These are phyloP conservation scores for Leptoxyphium fumago DNA, from an alignment of 2,329 filamentous ascomycete species.

Conservation along the genomic window DNA sequence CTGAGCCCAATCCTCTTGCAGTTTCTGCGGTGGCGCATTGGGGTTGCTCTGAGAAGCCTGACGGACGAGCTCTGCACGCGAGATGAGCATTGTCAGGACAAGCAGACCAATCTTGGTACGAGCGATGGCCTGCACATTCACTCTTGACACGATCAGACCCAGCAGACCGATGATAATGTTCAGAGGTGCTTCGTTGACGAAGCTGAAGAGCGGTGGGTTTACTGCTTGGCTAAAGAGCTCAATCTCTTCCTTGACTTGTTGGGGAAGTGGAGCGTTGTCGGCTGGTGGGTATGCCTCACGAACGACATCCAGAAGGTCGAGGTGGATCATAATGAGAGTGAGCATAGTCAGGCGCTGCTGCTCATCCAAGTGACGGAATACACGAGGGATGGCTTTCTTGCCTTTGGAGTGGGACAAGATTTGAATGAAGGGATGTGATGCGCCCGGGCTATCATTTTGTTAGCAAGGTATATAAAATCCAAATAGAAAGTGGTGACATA, in stretches of 20 bases:
- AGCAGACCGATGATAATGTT: conserved; percentile 84
- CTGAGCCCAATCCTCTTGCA: conserved; percentile 53
- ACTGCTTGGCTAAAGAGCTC: conserved; percentile 80
- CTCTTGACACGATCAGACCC: conserved; percentile 65
- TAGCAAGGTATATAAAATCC: conserved; percentile 1
- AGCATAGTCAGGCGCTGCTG: conserved; percentile 90
- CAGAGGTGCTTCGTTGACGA: conserved; percentile 79
- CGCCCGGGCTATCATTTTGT: conserved; percentile 44
- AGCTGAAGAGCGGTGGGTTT: conserved; percentile 77
- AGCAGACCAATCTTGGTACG: conserved; percentile 78
- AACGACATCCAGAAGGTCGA: conserved; percentile 84
- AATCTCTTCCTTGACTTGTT: conserved; percentile 73
- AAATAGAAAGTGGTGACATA: conserved; percentile 17
- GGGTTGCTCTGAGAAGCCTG: conserved; percentile 55
- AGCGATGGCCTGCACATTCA: conserved; percentile 71
- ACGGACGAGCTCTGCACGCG: conserved; percentile 84
- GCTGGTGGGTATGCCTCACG: conserved; percentile 57
- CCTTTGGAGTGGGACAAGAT: conserved; percentile 91
- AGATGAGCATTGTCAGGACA: conserved; percentile 86
- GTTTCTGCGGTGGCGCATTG: conserved; percentile 40
- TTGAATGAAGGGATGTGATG: conserved; percentile 81
- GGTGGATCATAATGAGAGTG: conserved; percentile 87
- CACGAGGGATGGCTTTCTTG: conserved; percentile 86
- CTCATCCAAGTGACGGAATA: conserved; percentile 84
- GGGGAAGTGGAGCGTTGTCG: conserved; percentile 58